Percentiles rank a stretch among this genome's conserved stretches.
These are phyloP conservation scores for Aspergillus heteromorphus DNA, from an alignment of 495 filamentous ascomycete genomes.

Conservation along the genomic window DNA sequence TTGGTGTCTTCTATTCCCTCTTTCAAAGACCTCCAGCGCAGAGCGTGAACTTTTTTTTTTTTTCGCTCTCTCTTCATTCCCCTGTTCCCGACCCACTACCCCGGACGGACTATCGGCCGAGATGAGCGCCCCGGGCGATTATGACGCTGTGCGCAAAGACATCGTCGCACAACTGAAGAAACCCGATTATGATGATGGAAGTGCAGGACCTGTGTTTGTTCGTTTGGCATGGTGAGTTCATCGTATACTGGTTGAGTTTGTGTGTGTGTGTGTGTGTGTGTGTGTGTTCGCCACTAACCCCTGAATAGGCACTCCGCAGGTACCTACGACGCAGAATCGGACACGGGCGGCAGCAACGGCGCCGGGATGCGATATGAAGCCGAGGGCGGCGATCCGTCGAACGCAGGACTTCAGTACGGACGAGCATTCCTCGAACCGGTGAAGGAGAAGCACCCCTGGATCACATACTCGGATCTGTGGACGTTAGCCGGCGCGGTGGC, in stretches of 20 bases:
- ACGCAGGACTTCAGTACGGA: slow-evolving; percentile 58
- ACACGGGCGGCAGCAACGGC: slow-evolving; percentile 59
- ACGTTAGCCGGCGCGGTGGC: slow-evolving; percentile 56
- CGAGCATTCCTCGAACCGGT: slow-evolving; percentile 58
- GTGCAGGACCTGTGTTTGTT: slow-evolving; percentile 56
- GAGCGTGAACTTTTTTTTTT: background rate
- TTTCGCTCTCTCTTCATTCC: no score
- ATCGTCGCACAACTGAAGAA: slow-evolving; percentile 51
- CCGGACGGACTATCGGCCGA: slow-evolving; percentile 31
- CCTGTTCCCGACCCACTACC: slow-evolving; percentile 11
- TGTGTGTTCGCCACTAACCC: background rate
- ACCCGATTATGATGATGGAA: slow-evolving; percentile 58
- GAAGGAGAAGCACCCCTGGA: slow-evolving; percentile 53
- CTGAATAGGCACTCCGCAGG: slow-evolving; percentile 51
- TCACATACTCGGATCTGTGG: slow-evolving; percentile 61
- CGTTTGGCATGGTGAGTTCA: slow-evolving; percentile 53
- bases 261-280: background rate
- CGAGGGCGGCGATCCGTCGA: slow-evolving; percentile 58
- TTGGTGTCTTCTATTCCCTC: background rate
- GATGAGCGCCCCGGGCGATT: slow-evolving; percentile 42
- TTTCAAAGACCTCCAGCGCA: background rate
- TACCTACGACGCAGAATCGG: slow-evolving; percentile 52
- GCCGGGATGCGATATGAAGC: slow-evolving; percentile 61
- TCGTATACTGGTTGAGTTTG: background rate
- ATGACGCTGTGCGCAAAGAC: slow-evolving; percentile 48